These are phyloP conservation scores for Lasiodiplodia sp. DNA, from an alignment of 2,329 filamentous ascomycete genomes.

Conservation along the genomic window DNA sequence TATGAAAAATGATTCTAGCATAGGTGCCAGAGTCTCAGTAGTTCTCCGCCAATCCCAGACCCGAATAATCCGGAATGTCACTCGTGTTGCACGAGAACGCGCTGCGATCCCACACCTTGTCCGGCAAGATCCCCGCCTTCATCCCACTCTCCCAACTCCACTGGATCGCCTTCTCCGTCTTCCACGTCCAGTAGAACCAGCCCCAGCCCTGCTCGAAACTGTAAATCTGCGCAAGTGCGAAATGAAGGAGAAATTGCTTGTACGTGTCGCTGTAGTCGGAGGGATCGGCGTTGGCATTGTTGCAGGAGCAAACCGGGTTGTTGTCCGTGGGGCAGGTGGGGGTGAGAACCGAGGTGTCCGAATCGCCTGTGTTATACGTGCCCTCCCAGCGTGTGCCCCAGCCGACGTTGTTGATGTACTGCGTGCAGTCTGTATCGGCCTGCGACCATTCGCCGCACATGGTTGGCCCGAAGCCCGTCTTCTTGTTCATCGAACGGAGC, in stretches of 20 bases:
- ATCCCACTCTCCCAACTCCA: conserved; percentile 92
- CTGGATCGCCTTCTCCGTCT: conserved; percentile 83
- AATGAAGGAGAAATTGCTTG: conserved; percentile 84
- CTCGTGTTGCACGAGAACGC: conserved; percentile 50
- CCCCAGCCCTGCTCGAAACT: conserved; percentile 93
- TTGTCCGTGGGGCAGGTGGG: conserved; percentile 75
- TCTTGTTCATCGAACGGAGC: conserved; percentile 71
- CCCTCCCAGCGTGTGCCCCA: conserved; percentile 92
- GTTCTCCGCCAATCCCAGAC: conserved; percentile 52
- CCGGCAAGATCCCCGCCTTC: conserved; percentile 78
- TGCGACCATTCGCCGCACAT: conserved; percentile 98
- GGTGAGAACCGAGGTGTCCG: conserved; percentile 66
- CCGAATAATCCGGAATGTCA: conserved; percentile 49
- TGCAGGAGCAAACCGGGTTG: conserved; percentile 73
- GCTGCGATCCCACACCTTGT: conserved; percentile 49
- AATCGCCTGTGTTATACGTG: conserved; percentile 74
- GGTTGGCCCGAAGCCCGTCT: conserved; percentile 87
- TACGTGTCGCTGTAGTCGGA: conserved; percentile 73
- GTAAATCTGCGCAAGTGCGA: conserved; percentile 95
- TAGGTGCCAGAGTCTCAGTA: conserved; percentile 42
- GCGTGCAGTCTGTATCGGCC: conserved; percentile 93
- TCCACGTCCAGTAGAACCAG: conserved; percentile 99
- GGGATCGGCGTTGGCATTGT: conserved; percentile 76
- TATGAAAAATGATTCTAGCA: neutral
- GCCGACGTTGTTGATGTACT: conserved; percentile 86